Evolutionary conservation across 345 rosid species (phyloP), one percentile per base, ranked within the genome.

Genomic region (Euphorbia pulcherrima): DNA sequence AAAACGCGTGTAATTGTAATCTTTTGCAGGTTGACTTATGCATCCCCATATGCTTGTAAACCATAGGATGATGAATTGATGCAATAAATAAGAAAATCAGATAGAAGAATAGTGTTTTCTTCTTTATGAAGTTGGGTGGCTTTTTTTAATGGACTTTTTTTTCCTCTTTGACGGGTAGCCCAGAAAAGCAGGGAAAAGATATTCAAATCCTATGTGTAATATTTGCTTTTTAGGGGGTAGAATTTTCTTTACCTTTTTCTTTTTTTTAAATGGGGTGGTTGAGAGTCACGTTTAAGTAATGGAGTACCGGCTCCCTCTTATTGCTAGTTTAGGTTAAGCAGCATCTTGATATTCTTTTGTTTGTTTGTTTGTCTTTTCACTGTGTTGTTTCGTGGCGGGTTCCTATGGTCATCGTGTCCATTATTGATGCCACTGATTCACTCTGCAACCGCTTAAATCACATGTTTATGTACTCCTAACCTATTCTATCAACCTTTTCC

Each of bases 21-120:
- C 54, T 26, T 48, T 14, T 79, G 65, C 84, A 87, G 92, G 75
- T 64, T 83, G 82, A 80, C 79, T 58, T 60, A 56, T 2, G 72
- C 3, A 8, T 68, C 72, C 0, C 87, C 92, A 0, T 82, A 80
- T n/a, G 63, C 60, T 3, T 65, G 75, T 68, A 27, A 14, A 13
- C 33, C 46, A 40, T 57, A 68, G 33, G 58, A 51, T 12, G 28
- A 69, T 70, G 59, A 77, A 55, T 67, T 61, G 70, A 66, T 62
- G 55, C 9, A 24, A 44, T 17, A 61, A 26, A 16, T 37, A 40
- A 1, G 18, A 11, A 30, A 0, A 3, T 26, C 2, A n/a, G 29
- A 55, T 26, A 1, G 3, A 50, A 14, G 51, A 62, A 59, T 13
- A 53, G 2, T 44, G 29, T 69, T 47, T 30, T 39, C 39, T 16